A percentile compares a stretch with the other conserved stretches of the same genome.
These are phyloP conservation scores for Colletotrichum liaoningense DNA, from an alignment of 2,329 filamentous ascomycete genomes.

Conservation along the genomic window DNA sequence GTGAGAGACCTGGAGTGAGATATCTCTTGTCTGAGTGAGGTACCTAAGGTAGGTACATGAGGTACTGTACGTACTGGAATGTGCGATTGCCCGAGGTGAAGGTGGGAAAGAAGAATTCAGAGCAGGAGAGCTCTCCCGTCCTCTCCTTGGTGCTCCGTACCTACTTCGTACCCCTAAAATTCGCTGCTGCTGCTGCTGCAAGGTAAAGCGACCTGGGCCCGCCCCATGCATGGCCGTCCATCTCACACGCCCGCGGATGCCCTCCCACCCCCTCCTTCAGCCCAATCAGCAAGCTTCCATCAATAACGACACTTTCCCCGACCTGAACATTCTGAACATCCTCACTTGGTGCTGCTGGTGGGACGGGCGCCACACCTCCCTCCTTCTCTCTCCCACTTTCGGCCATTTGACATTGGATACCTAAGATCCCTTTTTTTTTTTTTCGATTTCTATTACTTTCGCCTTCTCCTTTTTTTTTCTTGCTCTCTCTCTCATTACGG, in stretches of 20 bases:
- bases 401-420: constrained; percentile 10
- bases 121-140: constrained; percentile 1
- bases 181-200: background rate
- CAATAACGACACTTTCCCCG: constrained; percentile 20
- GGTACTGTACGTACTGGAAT: background rate
- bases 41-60: too few relatives aligned
- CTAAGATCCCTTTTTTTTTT: constrained; percentile 1
- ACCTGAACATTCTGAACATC: constrained; percentile 29
- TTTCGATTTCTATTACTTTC: background rate
- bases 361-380: constrained; percentile 30
- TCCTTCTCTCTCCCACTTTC: constrained; percentile 26
- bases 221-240: constrained; percentile 14
- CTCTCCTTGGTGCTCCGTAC: background rate
- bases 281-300: constrained; percentile 34
- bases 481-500: background rate
- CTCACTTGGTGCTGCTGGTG: constrained; percentile 19
- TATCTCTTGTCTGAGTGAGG: too few relatives aligned
- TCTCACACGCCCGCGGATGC: background rate
- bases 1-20: background rate
- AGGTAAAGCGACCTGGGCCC: constrained; percentile 8
- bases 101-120: background rate
- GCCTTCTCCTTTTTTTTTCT: background rate
- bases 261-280: background rate
- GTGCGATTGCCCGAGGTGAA: background rate
- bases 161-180: background rate